Evolutionary conservation across 139 green algal genomes (phyloP), one percentile per base, ranked within the genome.

Genomic region (Volvox reticuliferus): DNA sequence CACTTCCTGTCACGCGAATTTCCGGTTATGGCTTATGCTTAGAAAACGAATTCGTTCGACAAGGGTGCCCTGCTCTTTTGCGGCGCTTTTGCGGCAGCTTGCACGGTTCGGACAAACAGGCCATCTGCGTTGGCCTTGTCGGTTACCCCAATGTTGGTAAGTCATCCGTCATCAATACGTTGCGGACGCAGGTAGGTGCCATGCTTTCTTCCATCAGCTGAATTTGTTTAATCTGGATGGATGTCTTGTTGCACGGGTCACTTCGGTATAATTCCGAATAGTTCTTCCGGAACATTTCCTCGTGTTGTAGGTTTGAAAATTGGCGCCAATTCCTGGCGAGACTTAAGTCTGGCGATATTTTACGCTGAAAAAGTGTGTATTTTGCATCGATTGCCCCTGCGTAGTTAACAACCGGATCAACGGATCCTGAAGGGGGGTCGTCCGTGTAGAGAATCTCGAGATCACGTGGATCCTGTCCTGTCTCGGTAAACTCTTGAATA

Each of bases 311-410:
- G 98, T 99, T 50, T 99, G 98, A 96, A 99, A 99, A 68, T 95
- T 97, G 33, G 98, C 98, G 6, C 98, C 98, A 0, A 95, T 99
- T 12, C 98, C 98, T 2, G 98, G 98, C 1, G 97, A 99, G 95
- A 99, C 98, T 82, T 99, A 99, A 95, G 96, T 99, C 86, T 99
- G 98, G 98, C 98, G 99, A 95, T 99, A 99, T 96, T 98, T 99
- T 93, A 99, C 98, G 32, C 96, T 99, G 22, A 99, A 99, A 94
- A 99, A 99, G 96, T 96, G 97, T 87, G 99, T 99, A 94, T 99
- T 99, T 95, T 96, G 99, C 75, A 99, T 99, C 85, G 98, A 99
- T 95, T 99, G 98, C 94, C 98, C 98, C 0, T 98, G 98, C 30
- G 97, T 99, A 37, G 98, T 99, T 67, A 99, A 99, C 95, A 96